Evolutionary conservation across 2,329 filamentous ascomycete genomes (phyloP), one percentile per base, ranked within the genome.

Genomic region (Hymenoscyphus infarciens): DNA sequence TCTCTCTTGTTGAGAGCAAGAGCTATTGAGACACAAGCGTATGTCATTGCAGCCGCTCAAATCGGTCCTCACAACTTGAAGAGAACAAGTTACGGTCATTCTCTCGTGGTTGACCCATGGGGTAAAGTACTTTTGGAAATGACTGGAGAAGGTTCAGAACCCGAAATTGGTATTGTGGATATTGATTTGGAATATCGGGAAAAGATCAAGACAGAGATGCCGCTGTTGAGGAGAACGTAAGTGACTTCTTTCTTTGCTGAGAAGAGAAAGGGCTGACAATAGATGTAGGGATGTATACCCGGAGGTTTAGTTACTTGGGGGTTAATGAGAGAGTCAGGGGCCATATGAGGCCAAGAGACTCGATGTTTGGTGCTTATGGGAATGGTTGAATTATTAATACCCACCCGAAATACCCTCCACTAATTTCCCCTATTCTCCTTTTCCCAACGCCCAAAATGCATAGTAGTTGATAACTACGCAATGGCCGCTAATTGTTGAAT

Each of bases 1-100:
- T 87, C 92, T 71, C 80, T 85, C 1, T 78, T 98, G 5, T 79
- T 97, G 15, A 81, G 90, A 31, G 87, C 91, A 3, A 81, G 94
- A 56, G 94, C 94, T 10, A 91, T 97, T 64, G 94, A 97, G 80
- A 92, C 89, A 19, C 90, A 97, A 77, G 86, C 87, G 61, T 98
- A 91, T 79, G 87, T 97, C 1, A 79, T 97, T 64, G 94, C 93
- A 10, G 88, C 93, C 0, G 94, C 92, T 45, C 93, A 97, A 76
- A 83, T 85, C 25, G 93, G 92, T 1, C 75, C 79, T 42, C 92
- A 84, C 66, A 92, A 92, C 69, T 84, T 86, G 65, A 91, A 87
- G 76, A 81, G 94, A 63, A 82, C 84, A 31, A 96, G 91, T 75
- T 97, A 95, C 77, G 94, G 94, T 0, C 88, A 91, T 74, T 91